Percentiles rank a stretch among this genome's conserved stretches.
Conservation (phyloP, 768 basidiomycete genomes). For the Roridomyces roridus region DNA sequence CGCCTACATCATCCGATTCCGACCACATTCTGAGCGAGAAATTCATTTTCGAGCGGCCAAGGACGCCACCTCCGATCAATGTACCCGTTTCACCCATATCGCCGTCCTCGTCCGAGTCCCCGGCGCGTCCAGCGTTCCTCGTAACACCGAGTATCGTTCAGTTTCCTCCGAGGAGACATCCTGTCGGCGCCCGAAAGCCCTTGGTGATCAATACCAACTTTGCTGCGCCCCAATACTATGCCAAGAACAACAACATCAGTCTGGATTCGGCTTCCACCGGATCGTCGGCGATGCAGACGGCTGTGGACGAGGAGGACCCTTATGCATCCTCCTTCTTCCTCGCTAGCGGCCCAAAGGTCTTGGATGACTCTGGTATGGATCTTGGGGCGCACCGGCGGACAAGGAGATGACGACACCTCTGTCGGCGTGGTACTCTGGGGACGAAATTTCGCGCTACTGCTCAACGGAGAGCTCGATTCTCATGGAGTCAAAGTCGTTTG, state of each 20-base stretch:
- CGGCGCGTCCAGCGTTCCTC: slow-evolving; percentile 49
- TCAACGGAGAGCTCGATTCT: slow-evolving; percentile 21
- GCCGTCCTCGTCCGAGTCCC: slow-evolving; percentile 42
- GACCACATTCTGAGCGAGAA: slow-evolving; percentile 39
- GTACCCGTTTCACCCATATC: slow-evolving; percentile 50
- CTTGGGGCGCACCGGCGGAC: slow-evolving; percentile 51
- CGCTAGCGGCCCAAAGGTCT: slow-evolving; percentile 46
- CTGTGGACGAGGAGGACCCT: slow-evolving; percentile 69
- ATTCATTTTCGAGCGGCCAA: slow-evolving; percentile 52
- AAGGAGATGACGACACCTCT: slow-evolving; percentile 61
- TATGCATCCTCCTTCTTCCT: slow-evolving; percentile 65
- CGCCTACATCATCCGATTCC: slow-evolving; percentile 54
- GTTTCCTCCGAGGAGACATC: slow-evolving; percentile 44
- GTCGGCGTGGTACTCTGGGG: slow-evolving; percentile 53
- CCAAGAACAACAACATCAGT: slow-evolving; percentile 44
- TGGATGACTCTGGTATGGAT: slow-evolving; percentile 44
- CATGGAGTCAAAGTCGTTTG: slow-evolving; percentile 1
- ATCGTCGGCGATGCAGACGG: slow-evolving; percentile 77
- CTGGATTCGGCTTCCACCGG: slow-evolving; percentile 52
- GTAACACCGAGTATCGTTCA: slow-evolving; percentile 63
- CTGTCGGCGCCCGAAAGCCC: slow-evolving; percentile 44
- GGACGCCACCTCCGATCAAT: slow-evolving; percentile 52
- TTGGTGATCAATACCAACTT: slow-evolving; percentile 69
- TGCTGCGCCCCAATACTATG: slow-evolving; percentile 51
- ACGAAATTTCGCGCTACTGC: slow-evolving; percentile 44